Percentiles rank a stretch among this genome's conserved stretches.
phyloP scores from a whole-genome alignment of 306 rosid species.

The Fragaria iinumae region DNA sequence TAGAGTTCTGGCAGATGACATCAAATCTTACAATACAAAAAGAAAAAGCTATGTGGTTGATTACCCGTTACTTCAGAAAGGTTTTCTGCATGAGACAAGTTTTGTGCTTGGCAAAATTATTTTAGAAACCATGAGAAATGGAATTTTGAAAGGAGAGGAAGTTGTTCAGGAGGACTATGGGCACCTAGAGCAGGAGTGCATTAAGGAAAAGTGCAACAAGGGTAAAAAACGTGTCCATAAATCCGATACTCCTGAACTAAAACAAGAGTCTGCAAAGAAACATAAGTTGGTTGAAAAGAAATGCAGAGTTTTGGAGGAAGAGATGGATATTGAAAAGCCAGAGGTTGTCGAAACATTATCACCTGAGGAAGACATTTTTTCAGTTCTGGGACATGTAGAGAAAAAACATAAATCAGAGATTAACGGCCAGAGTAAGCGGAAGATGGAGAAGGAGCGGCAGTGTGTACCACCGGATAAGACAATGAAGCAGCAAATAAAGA shows the following conservation, averaged over 20 bases:
- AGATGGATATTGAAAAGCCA: constrained; percentile 20
- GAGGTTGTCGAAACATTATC: constrained; percentile 20
- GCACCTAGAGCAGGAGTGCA: constrained; percentile 20
- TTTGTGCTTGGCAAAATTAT: constrained; percentile 75
- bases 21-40: constrained; percentile 37
- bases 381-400: constrained; percentile 17
- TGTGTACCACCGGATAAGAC: constrained; percentile 7
- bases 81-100: constrained; percentile 51
- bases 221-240: constrained; percentile 23
- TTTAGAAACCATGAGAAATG: constrained; percentile 63
- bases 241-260: constrained; percentile 22
- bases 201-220: constrained; percentile 28
- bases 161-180: constrained; percentile 30
- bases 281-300: constrained; percentile 32
- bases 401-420: constrained; percentile 18
- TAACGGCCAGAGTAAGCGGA: constrained; percentile 20
- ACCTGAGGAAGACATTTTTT: constrained; percentile 23
- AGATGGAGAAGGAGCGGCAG: constrained; percentile 20
- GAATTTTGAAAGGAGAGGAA: constrained; percentile 31
- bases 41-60: constrained; percentile 52
- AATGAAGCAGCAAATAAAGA: constrained; percentile 28
- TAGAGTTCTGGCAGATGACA: constrained; percentile 36
- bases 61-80: constrained; percentile 48
- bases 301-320: constrained; percentile 25
- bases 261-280: constrained; percentile 38